phyloP scores from a whole-genome alignment of 441 rosid species.

The Brassica hybrid region DNA sequence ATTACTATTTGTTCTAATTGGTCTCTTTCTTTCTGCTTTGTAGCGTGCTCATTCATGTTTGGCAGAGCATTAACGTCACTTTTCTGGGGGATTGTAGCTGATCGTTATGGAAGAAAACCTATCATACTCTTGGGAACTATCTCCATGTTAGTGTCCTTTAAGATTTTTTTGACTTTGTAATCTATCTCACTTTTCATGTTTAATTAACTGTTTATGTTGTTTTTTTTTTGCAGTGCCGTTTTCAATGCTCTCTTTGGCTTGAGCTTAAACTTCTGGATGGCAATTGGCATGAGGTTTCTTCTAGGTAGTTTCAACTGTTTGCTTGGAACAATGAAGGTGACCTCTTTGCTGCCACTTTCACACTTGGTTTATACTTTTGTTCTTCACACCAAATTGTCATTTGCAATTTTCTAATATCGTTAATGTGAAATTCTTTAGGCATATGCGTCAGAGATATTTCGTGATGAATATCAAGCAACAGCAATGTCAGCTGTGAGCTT shows the following conservation, averaged over 20 bases:
- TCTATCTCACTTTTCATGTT: neutral
- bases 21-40: no score
- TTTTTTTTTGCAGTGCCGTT: constrained; percentile 30
- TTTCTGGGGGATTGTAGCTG: constrained; percentile 72
- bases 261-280: constrained; percentile 88
- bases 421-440: constrained; percentile 57
- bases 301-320: constrained; percentile 78
- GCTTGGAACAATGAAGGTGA: constrained; percentile 93
- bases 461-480: constrained; percentile 76
- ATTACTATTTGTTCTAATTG: no score
- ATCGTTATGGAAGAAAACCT: constrained; percentile 74
- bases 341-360: no score
- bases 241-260: constrained; percentile 85
- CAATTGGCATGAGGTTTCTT: constrained; percentile 71
- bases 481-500: constrained; percentile 79
- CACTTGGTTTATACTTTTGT: neutral
- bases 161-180: neutral
- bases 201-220: neutral
- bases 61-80: constrained; percentile 81
- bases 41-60: constrained; percentile 74
- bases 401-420: neutral
- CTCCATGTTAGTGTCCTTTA: constrained; percentile 52
- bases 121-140: constrained; percentile 63
- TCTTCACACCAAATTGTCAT: neutral
- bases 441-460: constrained; percentile 77